Conservation (phyloP, 495 filamentous ascomycete genomes). For the Tuber brumale region DNA sequence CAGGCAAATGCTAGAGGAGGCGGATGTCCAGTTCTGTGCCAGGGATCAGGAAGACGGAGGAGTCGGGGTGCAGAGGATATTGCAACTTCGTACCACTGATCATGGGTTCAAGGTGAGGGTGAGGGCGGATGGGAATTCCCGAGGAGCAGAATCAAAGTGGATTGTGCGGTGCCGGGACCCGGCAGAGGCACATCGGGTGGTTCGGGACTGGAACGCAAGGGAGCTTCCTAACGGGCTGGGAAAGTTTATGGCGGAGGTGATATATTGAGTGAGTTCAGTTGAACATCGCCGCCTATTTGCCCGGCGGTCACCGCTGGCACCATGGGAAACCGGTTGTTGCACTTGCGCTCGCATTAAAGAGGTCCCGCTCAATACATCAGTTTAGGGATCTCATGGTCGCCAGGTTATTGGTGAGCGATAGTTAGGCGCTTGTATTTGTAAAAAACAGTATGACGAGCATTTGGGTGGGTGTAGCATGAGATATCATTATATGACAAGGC, state of each 20-base stretch:
- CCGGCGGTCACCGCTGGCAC: neutral
- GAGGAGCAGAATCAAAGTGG: constrained; percentile 36
- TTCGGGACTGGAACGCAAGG: constrained; percentile 29
- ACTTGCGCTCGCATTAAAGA: neutral
- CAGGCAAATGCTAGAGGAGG: constrained; percentile 25
- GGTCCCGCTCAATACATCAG: neutral
- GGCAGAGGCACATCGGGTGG: constrained; percentile 35
- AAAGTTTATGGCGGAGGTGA: constrained; percentile 37
- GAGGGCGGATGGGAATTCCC: constrained; percentile 33
- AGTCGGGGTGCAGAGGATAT: constrained; percentile 27
- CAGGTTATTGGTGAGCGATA: neutral
- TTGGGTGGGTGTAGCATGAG: neutral
- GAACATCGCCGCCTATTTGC: neutral
- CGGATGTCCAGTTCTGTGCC: constrained; percentile 26
- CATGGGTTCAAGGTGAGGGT: constrained; percentile 21
- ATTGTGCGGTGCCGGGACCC: constrained; percentile 30
- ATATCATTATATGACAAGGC: neutral
- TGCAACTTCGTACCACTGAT: constrained; percentile 15
- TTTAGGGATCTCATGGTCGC: neutral
- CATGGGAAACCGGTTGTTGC: neutral
- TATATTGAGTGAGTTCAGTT: constrained; percentile 22
- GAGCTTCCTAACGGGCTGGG: constrained; percentile 24
- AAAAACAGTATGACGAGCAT: neutral
- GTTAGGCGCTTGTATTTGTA: neutral
- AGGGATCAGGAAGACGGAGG: constrained; percentile 23